Percentiles rank a stretch among this genome's conserved stretches.
Evolutionary conservation across 352 stramenopile species (phyloP).

Genomic region (Globisporangium cylindrosporum): DNA sequence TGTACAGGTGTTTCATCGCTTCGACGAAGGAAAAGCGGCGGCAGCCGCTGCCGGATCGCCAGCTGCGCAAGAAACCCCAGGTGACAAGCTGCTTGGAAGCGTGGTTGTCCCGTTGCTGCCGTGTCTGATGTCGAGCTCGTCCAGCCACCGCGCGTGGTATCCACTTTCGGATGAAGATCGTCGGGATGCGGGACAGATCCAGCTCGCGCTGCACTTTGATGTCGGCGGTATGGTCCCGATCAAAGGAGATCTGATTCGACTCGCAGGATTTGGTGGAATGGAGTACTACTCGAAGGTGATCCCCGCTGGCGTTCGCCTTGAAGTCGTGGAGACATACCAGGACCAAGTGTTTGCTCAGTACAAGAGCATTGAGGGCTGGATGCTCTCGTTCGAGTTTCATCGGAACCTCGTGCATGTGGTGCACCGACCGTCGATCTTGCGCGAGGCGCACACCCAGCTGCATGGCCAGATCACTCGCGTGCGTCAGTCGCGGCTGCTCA

Average conservation of each 20-base stretch:
- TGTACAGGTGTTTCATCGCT: constrained; percentile 59
- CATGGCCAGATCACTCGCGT: constrained; percentile 51
- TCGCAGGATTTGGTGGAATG: constrained; percentile 57
- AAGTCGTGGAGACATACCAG: constrained; percentile 62
- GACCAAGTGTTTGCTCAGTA: constrained; percentile 61
- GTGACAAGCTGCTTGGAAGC: constrained; percentile 58
- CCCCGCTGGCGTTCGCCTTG: constrained; percentile 39
- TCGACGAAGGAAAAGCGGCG: constrained; percentile 23
- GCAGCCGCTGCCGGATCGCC: constrained; percentile 12
- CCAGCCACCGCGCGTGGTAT: constrained; percentile 58
- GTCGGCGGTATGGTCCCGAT: constrained; percentile 38
- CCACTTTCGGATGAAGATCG: constrained; percentile 45
- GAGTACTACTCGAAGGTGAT: constrained; percentile 72
- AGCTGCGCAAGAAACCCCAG: constrained; percentile 9
- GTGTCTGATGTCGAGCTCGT: constrained; percentile 56
- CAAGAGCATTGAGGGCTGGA: constrained; percentile 59
- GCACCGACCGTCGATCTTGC: constrained; percentile 52
- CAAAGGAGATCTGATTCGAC: constrained; percentile 56
- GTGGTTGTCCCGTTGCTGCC: constrained; percentile 56
- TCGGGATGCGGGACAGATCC: constrained; percentile 56
- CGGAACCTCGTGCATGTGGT: constrained; percentile 66
- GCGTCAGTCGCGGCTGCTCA: constrained; percentile 40
- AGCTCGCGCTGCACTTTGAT: constrained; percentile 60
- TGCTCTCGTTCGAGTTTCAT: constrained; percentile 59
- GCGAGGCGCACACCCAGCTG: constrained; percentile 49